A percentile compares a stretch with the other conserved stretches of the same genome.
Conservation (phyloP, 805 yeast species). For the Candida methanosorbosa region DNA sequence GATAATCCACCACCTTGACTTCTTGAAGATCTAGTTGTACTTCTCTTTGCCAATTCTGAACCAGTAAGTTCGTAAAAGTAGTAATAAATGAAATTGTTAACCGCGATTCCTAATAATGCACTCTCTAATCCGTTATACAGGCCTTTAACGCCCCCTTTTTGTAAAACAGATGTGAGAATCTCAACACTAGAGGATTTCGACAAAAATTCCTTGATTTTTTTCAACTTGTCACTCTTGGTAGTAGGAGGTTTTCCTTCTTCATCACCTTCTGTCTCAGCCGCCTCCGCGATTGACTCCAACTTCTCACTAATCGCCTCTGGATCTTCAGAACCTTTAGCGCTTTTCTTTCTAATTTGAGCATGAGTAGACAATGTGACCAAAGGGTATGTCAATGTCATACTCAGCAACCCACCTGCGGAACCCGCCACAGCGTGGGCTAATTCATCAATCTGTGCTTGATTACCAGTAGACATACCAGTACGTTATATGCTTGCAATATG, state of each 20-base stretch:
- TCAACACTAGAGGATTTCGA: constrained; percentile 5
- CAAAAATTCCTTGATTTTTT: not conserved
- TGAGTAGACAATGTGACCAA: constrained; percentile 78
- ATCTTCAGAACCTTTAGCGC: too few relatives aligned
- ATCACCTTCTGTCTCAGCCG: not conserved
- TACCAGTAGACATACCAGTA: constrained; percentile 21
- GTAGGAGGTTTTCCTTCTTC: not conserved
- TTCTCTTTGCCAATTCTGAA: constrained; percentile 10
- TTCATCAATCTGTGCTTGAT: constrained; percentile 30
- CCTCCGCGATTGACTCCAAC: not conserved
- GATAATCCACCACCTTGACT: constrained; percentile 30
- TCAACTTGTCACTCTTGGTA: not conserved
- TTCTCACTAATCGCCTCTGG: constrained; percentile 6
- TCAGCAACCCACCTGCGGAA: constrained; percentile 85
- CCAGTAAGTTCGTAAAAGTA: constrained; percentile 76
- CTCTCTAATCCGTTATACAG: constrained; percentile 82
- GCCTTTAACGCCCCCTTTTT: constrained; percentile 56
- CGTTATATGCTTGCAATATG: too few relatives aligned
- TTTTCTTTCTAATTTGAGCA: constrained; percentile 63
- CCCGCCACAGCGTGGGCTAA: constrained; percentile 91
- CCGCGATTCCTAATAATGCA: constrained; percentile 77
- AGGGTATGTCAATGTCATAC: constrained; percentile 86
- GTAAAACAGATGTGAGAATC: constrained; percentile 34
- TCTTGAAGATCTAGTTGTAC: not conserved
- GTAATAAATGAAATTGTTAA: constrained; percentile 84